phyloP scores from a whole-genome alignment of 495 filamentous ascomycete genomes.

The Pseudomonodictys pantanalensis region DNA sequence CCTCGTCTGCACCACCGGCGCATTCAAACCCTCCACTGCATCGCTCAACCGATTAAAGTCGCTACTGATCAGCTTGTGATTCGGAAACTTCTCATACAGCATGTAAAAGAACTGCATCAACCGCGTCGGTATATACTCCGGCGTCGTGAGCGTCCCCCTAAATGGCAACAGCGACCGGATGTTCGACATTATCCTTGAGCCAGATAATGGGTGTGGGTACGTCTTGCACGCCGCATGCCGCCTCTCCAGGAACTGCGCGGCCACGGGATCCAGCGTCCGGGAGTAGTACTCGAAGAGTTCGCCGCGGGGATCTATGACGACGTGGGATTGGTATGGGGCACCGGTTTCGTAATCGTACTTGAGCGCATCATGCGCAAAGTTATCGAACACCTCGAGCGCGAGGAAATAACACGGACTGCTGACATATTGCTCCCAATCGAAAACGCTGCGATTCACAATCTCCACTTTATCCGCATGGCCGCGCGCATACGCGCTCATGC shows the following conservation, averaged over 20 bases:
- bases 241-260: conserved; percentile 74
- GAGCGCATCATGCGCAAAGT: conserved; percentile 92
- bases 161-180: conserved; percentile 63
- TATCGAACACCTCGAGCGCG: conserved; percentile 98
- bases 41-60: conserved; percentile 88
- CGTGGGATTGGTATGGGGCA: conserved; percentile 75
- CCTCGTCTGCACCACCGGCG: conserved; percentile 92
- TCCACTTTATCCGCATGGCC: conserved; percentile 85
- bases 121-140: conserved; percentile 91
- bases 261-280: conserved; percentile 73
- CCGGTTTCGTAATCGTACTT: conserved; percentile 79
- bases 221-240: conserved; percentile 62
- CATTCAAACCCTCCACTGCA: conserved; percentile 76
- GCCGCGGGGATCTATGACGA: conserved; percentile 78
- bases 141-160: conserved; percentile 66
- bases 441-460: conserved; percentile 91
- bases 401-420: conserved; percentile 94
- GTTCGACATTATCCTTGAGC: conserved; percentile 54
- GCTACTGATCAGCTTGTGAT: conserved; percentile 79
- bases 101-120: conserved; percentile 97
- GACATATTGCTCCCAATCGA: conserved; percentile 84
- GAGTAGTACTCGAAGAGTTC: conserved; percentile 94
- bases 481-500: conserved; percentile 57
- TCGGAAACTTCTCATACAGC: conserved; percentile 78
- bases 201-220: conserved; percentile 55